Conservation (phyloP, 78 protist species). For the Emiliania huxleyi region DNA sequence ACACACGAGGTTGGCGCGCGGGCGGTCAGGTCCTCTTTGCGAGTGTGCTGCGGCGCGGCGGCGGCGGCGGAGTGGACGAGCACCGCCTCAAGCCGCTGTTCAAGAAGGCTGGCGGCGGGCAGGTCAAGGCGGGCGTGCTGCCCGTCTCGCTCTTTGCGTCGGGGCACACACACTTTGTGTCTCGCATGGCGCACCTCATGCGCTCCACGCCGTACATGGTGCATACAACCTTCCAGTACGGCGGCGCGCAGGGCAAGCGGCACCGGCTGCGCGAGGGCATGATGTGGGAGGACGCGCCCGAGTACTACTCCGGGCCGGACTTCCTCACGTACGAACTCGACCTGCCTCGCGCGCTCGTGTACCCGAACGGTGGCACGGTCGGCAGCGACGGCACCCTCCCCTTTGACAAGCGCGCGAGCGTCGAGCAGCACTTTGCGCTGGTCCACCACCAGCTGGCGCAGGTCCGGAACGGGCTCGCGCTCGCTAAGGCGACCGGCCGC, state of each 20-base stretch:
- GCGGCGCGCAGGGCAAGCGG: conserved; percentile 3
- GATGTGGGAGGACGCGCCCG: neutral
- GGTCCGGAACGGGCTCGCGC: neutral
- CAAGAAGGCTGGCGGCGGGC: no score
- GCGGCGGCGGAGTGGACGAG: no score
- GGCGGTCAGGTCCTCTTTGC: no score
- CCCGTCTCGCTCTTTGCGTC: neutral
- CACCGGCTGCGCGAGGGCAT: neutral
- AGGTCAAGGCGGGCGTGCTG: neutral
- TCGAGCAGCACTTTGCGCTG: neutral
- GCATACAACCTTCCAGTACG: no score
- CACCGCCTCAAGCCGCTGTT: no score
- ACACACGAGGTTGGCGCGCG: no score
- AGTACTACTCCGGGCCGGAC: neutral
- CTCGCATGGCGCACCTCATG: neutral
- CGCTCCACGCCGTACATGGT: neutral
- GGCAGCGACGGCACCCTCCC: neutral
- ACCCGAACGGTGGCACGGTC: neutral
- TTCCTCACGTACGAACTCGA: neutral
- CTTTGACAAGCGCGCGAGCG: neutral
- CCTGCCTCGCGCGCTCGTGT: neutral
- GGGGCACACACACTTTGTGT: neutral
- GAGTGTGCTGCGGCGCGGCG: no score
- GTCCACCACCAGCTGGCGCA: neutral
- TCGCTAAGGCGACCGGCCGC: neutral